A percentile compares a stretch with the other conserved stretches of the same genome.
These are phyloP conservation scores for Suhomyces prunicola DNA, from an alignment of 805 yeast genomes.

Conservation along the genomic window DNA sequence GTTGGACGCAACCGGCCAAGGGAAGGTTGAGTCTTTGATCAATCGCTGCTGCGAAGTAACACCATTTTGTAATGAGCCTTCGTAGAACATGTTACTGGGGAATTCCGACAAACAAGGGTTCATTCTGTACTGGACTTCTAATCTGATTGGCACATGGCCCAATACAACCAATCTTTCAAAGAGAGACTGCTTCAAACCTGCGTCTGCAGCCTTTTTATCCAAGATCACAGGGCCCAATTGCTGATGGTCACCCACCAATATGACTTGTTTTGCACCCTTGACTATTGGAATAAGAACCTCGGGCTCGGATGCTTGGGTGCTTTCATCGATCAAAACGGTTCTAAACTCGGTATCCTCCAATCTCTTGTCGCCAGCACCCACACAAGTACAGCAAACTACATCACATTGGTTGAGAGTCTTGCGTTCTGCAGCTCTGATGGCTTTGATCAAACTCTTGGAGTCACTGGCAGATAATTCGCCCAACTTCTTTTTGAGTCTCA, in stretches of 20 bases:
- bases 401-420: constrained; percentile 55
- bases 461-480: constrained; percentile 68
- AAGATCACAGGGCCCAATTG: constrained; percentile 91
- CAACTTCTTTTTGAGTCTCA: constrained; percentile 55
- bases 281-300: constrained; percentile 86
- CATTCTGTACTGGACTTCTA: constrained; percentile 95
- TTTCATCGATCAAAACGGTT: constrained; percentile 85
- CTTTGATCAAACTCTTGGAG: constrained; percentile 39
- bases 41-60: constrained; percentile 74
- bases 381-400: constrained; percentile 88
- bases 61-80: constrained; percentile 89
- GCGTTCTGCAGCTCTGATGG: constrained; percentile 48
- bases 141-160: constrained; percentile 80
- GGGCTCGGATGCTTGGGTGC: constrained; percentile 93
- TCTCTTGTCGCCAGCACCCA: constrained; percentile 82
- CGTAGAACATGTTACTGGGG: constrained; percentile 88
- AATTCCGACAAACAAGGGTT: constrained; percentile 84
- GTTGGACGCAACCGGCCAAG: constrained; percentile 82
- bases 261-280: constrained; percentile 84
- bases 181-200: constrained; percentile 81
- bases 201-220: constrained; percentile 76
- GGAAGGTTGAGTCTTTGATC: constrained; percentile 56
- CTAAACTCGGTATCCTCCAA: constrained; percentile 56
- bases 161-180: constrained; percentile 81
- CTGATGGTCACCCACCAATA: constrained; percentile 93